Base-by-base conservation (phyloP, 768 basidiomycete genomes). In the Lactifluus pinguis region DNA sequence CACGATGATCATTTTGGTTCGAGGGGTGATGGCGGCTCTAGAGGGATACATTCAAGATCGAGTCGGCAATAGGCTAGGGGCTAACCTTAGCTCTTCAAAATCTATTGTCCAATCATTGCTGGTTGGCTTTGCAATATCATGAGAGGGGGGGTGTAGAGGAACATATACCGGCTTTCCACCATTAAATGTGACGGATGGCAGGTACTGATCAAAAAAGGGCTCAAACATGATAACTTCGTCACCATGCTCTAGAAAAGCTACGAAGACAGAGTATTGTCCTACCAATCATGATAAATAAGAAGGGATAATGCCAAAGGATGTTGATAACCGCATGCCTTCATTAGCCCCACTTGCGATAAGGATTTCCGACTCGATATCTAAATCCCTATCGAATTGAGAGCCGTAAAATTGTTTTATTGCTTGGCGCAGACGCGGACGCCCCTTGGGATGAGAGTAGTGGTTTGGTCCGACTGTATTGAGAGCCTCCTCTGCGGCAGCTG, bases 151-250 rank as follows among this genome's bases (percentile, higher is more conserved):
- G 68, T 97, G 95, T 21, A 99, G 78, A 5, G 97, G 95, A 10
- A 99, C 93, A 70, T 91, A 98, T 50, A 98, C 86, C 13, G 95
- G 93, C 63, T 83, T 85, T 49, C 93, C 95, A 34, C 90, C 91
- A 68, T 95, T 94, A 82, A 98, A 97, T 32, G 87, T 89, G 55
- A 95, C 87, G 6, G 90, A 92, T 25, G 94, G 88, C 54, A 94
- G 80, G 72, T 94, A 95, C 72, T 98, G 95, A 70, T 98, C 95
- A 70, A 97, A 98, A 79, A 92, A 97, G 1, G 95, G 95, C 74
- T 98, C 97, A 69, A 98, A 95, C 83, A 98, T 86, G 73, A 99
- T 95, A 64, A 98, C 95, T 72, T 99, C 97, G 69, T 98, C 97
- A 4, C 89, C 95, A 41, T 82, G 79, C 63, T 98, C 87, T 42